Evolutionary conservation across 805 yeast genomes (phyloP).

Genomic region (Saccharomycopsis fibuligera): DNA sequence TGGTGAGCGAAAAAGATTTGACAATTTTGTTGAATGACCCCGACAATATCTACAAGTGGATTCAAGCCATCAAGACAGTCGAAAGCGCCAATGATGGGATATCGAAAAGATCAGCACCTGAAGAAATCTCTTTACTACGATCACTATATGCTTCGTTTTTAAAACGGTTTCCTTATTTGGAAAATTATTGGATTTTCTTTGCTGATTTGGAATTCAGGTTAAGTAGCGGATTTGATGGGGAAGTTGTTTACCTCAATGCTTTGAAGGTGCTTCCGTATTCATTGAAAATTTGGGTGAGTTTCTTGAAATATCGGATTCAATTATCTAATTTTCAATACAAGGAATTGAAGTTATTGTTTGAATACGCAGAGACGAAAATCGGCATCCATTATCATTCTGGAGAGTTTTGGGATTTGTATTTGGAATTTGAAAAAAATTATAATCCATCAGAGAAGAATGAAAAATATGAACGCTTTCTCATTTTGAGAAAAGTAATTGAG

Average conservation of each 20-base stretch:
- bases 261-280: slow-evolving; percentile 38
- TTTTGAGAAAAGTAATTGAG: slow-evolving; percentile 46
- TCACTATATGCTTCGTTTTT: slow-evolving; percentile 39
- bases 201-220: slow-evolving; percentile 42
- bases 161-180: slow-evolving; percentile 41
- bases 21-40: slow-evolving; percentile 33
- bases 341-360: slow-evolving; percentile 35
- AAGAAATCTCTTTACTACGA: slow-evolving; percentile 32
- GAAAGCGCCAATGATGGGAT: slow-evolving; percentile 30
- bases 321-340: slow-evolving; percentile 26
- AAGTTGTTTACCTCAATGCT: slow-evolving; percentile 33
- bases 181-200: slow-evolving; percentile 53
- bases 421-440: slow-evolving; percentile 37
- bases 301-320: slow-evolving; percentile 35
- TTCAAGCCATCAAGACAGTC: slow-evolving; percentile 29
- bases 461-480: slow-evolving; percentile 23
- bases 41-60: slow-evolving; percentile 34
- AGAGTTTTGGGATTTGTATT: slow-evolving; percentile 46
- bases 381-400: slow-evolving; percentile 48
- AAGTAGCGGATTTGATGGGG: slow-evolving; percentile 36
- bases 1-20: too few relatives aligned
- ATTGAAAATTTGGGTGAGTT: slow-evolving; percentile 45
- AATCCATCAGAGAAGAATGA: slow-evolving; percentile 23
- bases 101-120: slow-evolving; percentile 30
- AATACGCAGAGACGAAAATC: slow-evolving; percentile 40